Percentiles rank a stretch among this genome's conserved stretches.
These are phyloP conservation scores for Nidularia pulvinata DNA, from an alignment of 768 basidiomycete species.

Conservation along the genomic window DNA sequence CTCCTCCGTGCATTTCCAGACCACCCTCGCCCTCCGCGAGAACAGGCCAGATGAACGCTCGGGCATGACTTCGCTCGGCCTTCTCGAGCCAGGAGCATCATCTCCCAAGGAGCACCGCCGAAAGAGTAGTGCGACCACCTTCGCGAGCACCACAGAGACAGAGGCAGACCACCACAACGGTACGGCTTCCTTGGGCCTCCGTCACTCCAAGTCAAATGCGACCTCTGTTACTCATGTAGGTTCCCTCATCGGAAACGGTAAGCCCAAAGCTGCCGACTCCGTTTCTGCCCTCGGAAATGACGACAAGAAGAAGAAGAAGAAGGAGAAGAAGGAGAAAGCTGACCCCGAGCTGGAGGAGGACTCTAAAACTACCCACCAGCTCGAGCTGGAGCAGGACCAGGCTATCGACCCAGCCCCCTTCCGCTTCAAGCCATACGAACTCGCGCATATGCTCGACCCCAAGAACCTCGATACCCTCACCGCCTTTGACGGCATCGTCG, in stretches of 20 bases:
- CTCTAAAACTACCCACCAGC: conserved; percentile 25
- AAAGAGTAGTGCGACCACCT: conserved; percentile 59
- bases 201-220: conserved; percentile 36
- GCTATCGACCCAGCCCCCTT: conserved; percentile 70
- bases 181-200: conserved; percentile 23
- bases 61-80: conserved; percentile 49
- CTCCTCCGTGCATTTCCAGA: conserved; percentile 58
- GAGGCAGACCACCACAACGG: conserved; percentile 35
- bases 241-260: conserved; percentile 11
- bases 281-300: conserved; percentile 10
- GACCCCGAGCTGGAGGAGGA: conserved; percentile 17
- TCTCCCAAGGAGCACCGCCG: conserved; percentile 39
- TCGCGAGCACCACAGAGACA: conserved; percentile 47
- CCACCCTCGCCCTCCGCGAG: conserved; percentile 59
- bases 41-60: conserved; percentile 63
- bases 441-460: conserved; percentile 90
- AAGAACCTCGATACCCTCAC: conserved; percentile 72
- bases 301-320: conserved; percentile 18
- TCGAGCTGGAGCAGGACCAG: conserved; percentile 34
- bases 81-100: conserved; percentile 37
- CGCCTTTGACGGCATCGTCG: conserved; percentile 68
- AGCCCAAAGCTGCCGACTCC: conserved; percentile 16
- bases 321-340: conserved; percentile 17
- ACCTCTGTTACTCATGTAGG: conserved; percentile 31
- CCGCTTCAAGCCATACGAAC: conserved; percentile 64